Evolutionary conservation across 2,329 filamentous ascomycete genomes (phyloP), one percentile per base, ranked within the genome.

Genomic region (Aspergillus floridensis): DNA sequence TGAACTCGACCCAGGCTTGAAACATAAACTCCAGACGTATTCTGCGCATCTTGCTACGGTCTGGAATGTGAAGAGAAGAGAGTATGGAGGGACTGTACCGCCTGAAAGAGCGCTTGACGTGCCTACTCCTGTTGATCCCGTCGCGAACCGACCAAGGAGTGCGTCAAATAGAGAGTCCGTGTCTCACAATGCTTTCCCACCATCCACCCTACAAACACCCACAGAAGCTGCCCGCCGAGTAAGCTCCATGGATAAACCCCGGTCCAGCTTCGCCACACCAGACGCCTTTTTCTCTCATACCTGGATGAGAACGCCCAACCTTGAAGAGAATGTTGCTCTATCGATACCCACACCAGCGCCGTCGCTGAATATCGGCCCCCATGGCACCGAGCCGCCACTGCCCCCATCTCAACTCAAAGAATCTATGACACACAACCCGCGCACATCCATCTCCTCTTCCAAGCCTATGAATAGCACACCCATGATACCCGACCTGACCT

Each of bases 21-120:
- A 66, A 44, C 65, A 65, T 32, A 71, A 68, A 50, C 59, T 74
- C 3, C 65, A 70, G 47, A 65, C 68, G 1, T 65, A 69, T 24
- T 68, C 69, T 7, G 66, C 70, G 6, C 70, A 74, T 32, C 66
- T 73, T n/a, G 64, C 65, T 31, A 63, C 65, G 8, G 60, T 74
- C 16, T 74, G 72, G 72, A 49, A 60, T 10, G 58, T 62, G 35
- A 49, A 64, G 29, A 62, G 68, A 35, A 60, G 51, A 49, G 41
- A 55, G 14, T 8, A 16, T 7, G 21, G 54, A 21, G 29, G 48
- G 10, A 51, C 31, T 35, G 48, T 46, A 10, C 11, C 48, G 12
- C 12, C 32, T 12, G 56, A 53, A 6, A 48, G 35, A 21, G 49
- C 48, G 6, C 50, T 47, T 11, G 48, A 41, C 8, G 11, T 51